Base-by-base conservation (phyloP, 352 stramenopile species). In the Globisporangium nunn region DNA sequence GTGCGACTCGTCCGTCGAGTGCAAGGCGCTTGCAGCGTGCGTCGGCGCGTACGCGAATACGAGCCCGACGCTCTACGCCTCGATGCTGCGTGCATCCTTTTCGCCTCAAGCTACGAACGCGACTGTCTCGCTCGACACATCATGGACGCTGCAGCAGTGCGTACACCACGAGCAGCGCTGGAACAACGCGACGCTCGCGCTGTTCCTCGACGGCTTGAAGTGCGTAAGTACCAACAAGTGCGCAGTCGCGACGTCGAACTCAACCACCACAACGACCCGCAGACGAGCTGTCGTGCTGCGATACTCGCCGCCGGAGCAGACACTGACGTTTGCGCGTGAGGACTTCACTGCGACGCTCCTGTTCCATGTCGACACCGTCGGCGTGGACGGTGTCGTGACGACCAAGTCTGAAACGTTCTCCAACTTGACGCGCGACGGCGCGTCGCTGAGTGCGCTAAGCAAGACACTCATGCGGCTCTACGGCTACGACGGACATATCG, bases 191-290 rank as follows among this genome's bases (percentile, higher is more conserved):
- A 41, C 30, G 18, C 35, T 49, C 3, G 31, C 33, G 12, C 46
- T 33, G 18, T 60, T 67, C 23, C 51, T 70, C 14, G 37, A 46
- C 11, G 59, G 59, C 23, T n/a, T 62, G 8, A 37, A 50, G 17
- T 61, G 56, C 30, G 18, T 44, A 1, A 50, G 39, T 37, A 29
- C 15, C 6, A 29, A 44, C 6, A 28, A 30, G 4, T 61, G 56
- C 31, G 30, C 47, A 8, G n/a, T 61, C 17, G 49, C 29, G 14
- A 37, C 23, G n/a, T 41, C 11, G 17, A n/a, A 40, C 11, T 23
- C 23, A 23, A 37, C n/a, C 28, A 28, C 33, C 40, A 6, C 31
- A 53, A 29, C 1, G 23, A 12, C 37, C 28, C 37, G 30, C 2
- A 17, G 12, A 4, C 18, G n/a, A 2, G 11, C 35, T 8, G 46